Conservation (phyloP, 2,329 filamentous ascomycete genomes). For the Fusarium devonianum region DNA sequence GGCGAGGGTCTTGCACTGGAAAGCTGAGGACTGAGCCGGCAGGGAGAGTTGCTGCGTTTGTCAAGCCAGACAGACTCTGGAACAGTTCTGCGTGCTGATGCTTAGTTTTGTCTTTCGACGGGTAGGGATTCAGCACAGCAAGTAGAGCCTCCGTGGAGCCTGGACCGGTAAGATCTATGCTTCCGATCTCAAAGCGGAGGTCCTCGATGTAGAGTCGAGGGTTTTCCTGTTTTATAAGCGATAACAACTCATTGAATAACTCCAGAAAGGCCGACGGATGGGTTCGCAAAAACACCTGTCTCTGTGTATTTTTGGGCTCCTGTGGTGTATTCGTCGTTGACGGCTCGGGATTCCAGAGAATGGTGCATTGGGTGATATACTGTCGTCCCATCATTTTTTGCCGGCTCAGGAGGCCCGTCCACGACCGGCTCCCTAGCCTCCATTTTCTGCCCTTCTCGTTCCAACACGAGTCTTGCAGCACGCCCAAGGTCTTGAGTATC, state of each 20-base stretch:
- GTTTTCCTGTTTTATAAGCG: slow-evolving; percentile 64
- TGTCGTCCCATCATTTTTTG: slow-evolving; percentile 61
- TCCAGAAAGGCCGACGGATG: slow-evolving; percentile 84
- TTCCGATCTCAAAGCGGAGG: slow-evolving; percentile 71
- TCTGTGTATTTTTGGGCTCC: slow-evolving; percentile 38
- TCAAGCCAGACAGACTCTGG: slow-evolving; percentile 62
- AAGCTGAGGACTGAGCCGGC: slow-evolving; percentile 75
- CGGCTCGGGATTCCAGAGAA: slow-evolving; percentile 74
- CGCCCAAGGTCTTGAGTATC: slow-evolving; percentile 70
- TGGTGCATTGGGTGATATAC: slow-evolving; percentile 74
- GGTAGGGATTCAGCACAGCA: slow-evolving; percentile 67
- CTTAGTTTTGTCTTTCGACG: slow-evolving; percentile 41
- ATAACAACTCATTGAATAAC: slow-evolving; percentile 69
- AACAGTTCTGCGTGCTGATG: slow-evolving; percentile 58
- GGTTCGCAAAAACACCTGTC: slow-evolving; percentile 72
- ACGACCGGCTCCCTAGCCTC: slow-evolving; percentile 62
- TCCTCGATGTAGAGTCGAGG: slow-evolving; percentile 72
- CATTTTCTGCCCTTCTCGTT: slow-evolving; percentile 72
- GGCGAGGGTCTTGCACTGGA: slow-evolving; percentile 77
- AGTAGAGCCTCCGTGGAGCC: slow-evolving; percentile 81
- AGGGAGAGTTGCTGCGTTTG: slow-evolving; percentile 75
- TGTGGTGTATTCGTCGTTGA: slow-evolving; percentile 37
- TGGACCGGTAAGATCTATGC: slow-evolving; percentile 67
- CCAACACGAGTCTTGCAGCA: slow-evolving; percentile 68
- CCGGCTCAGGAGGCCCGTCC: slow-evolving; percentile 59